A percentile compares a stretch with the other conserved stretches of the same genome.
phyloP scores from a whole-genome alignment of 768 basidiomycete genomes.

The Tulasnella sp. region DNA sequence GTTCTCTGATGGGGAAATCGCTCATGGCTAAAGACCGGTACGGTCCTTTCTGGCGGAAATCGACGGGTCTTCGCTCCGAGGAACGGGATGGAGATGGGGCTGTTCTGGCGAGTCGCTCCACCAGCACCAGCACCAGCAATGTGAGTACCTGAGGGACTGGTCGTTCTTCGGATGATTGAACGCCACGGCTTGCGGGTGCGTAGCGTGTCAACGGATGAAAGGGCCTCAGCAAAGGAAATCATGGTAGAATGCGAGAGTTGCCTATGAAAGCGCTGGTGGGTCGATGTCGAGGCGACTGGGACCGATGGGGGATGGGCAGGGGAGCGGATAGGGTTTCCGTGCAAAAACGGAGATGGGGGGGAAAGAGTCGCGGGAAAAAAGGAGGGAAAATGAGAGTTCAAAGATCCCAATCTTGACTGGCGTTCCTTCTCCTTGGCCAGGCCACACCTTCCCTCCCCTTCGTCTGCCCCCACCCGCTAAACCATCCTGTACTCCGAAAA shows the following conservation, averaged over 20 bases:
- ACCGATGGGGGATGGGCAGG: background rate
- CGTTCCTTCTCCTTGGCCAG: constrained; percentile 12
- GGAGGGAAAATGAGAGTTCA: constrained; percentile 7
- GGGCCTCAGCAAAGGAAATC: background rate
- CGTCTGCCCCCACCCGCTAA: background rate
- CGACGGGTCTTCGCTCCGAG: constrained; percentile 1
- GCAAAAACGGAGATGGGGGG: background rate
- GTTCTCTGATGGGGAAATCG: too few species aligned
- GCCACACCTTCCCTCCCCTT: constrained; percentile 11
- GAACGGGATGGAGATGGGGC: background rate
- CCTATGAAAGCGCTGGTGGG: background rate
- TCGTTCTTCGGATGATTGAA: constrained; percentile 10
- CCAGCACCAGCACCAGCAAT: background rate
- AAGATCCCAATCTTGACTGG: constrained; percentile 16
- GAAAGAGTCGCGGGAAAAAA: background rate
- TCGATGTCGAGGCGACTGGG: background rate
- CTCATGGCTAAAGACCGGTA: background rate
- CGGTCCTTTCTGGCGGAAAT: background rate
- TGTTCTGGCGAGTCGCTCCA: background rate
- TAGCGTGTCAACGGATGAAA: background rate
- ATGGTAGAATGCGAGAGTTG: background rate
- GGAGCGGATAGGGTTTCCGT: background rate
- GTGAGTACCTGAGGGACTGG: constrained; percentile 12
- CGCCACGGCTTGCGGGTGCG: constrained; percentile 1
- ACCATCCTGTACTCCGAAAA: constrained; percentile 1